Evolutionary conservation across 208 protist species (phyloP).

Genomic region (Vickermania ingenoplastis): DNA sequence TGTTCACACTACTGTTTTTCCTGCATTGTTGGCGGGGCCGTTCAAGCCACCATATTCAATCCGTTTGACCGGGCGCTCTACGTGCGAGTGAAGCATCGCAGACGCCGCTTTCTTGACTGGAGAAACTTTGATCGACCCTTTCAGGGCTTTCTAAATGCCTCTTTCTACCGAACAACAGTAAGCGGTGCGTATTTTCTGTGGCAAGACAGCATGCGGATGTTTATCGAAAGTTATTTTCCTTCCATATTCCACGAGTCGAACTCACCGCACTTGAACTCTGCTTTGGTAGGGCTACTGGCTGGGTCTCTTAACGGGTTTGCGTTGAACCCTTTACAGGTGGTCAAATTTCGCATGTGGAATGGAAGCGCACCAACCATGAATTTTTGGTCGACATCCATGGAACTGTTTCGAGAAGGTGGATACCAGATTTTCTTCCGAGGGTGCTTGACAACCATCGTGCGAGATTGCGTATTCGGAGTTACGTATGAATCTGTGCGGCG

Average conservation of each 20-base stretch:
- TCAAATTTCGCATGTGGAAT: slow-evolving; percentile 90
- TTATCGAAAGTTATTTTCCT: slow-evolving; percentile 45
- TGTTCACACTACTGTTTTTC: slow-evolving; percentile 46
- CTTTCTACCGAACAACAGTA: slow-evolving; percentile 79
- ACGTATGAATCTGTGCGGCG: slow-evolving; percentile 72
- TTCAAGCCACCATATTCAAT: slow-evolving; percentile 85
- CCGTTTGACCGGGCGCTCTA: slow-evolving; percentile 86
- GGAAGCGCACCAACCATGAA: slow-evolving; percentile 29
- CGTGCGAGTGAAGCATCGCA: slow-evolving; percentile 70
- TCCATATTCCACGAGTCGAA: slow-evolving; percentile 23
- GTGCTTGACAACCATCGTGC: slow-evolving; percentile 59
- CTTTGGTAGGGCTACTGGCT: slow-evolving; percentile 63
- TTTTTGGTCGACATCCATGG: slow-evolving; percentile 41
- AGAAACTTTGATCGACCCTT: slow-evolving; percentile 86
- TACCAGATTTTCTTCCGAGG: slow-evolving; percentile 80
- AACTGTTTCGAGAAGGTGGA: slow-evolving; percentile 68
- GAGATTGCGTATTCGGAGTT: slow-evolving; percentile 82
- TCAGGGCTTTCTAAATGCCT: slow-evolving; percentile 86
- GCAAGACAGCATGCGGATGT: slow-evolving; percentile 70
- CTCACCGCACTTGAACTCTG: slow-evolving; percentile 59
- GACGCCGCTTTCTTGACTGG: slow-evolving; percentile 58
- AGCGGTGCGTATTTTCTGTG: slow-evolving; percentile 86
- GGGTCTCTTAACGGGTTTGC: slow-evolving; percentile 71
- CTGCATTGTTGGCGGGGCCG: slow-evolving; percentile 67
- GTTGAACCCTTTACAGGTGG: slow-evolving; percentile 77